These are phyloP conservation scores for Colletotrichum truncatum DNA, from an alignment of 2,329 filamentous ascomycete species.

Conservation along the genomic window DNA sequence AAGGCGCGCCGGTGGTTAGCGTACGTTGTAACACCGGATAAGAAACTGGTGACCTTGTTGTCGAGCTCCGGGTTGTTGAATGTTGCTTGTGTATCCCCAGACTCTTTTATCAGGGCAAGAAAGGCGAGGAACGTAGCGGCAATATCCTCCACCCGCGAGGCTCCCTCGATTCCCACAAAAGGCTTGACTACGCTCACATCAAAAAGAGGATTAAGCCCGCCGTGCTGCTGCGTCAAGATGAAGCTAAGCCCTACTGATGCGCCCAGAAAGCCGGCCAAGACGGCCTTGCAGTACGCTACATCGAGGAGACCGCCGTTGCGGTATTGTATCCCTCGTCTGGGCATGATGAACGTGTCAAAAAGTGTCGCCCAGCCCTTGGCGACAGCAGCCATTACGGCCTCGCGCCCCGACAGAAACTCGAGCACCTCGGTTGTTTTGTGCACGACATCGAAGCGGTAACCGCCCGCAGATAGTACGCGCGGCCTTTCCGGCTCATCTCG, in stretches of 20 bases:
- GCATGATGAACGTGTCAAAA: background rate
- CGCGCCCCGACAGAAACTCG: background rate
- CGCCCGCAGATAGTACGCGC: slow-evolving; percentile 19
- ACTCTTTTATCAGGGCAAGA: background rate
- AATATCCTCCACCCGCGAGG: background rate
- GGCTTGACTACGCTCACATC: background rate
- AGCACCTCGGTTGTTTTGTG: background rate
- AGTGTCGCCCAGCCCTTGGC: background rate
- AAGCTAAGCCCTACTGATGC: background rate
- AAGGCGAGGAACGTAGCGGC: slow-evolving; percentile 6
- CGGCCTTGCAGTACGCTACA: slow-evolving; percentile 25
- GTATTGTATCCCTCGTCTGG: slow-evolving; percentile 3
- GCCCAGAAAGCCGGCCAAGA: slow-evolving; percentile 16
- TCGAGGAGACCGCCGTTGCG: slow-evolving; percentile 20
- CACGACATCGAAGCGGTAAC: slow-evolving; percentile 23
- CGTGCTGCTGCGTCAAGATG: background rate
- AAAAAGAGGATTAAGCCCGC: slow-evolving; percentile 2
- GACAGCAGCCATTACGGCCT: background rate
- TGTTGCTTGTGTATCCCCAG: background rate
- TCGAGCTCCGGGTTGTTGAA: background rate
- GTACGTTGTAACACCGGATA: background rate
- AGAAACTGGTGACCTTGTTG: slow-evolving; percentile 4
- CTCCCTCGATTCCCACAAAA: background rate
- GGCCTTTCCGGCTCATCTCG: slow-evolving; percentile 1
- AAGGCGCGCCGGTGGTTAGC: slow-evolving; percentile 17